These are phyloP conservation scores for Backusella australiensis DNA, from an alignment of 192 early-diverging fungal genomes.

Conservation along the genomic window DNA sequence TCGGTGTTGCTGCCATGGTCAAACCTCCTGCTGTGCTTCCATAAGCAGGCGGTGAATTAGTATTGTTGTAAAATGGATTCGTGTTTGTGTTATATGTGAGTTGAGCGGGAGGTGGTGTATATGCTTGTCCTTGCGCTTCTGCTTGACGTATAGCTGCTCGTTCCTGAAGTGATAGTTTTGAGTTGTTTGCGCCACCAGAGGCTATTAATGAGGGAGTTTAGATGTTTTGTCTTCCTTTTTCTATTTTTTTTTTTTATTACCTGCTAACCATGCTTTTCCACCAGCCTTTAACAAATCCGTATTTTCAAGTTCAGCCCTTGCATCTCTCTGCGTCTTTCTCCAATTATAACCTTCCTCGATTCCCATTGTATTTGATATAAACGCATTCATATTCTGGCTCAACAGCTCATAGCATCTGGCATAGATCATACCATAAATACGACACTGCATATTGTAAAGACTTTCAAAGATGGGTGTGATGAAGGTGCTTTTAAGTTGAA, in stretches of 20 bases:
- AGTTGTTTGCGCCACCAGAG: constrained; percentile 26
- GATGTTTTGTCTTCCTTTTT: neutral
- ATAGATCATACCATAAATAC: constrained; percentile 70
- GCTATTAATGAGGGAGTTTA: neutral
- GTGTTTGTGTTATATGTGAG: neutral
- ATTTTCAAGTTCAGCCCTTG: constrained; percentile 27
- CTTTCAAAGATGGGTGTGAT: constrained; percentile 86
- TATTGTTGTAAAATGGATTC: neutral
- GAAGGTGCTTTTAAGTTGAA: constrained; percentile 67
- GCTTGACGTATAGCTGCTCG: constrained; percentile 25
- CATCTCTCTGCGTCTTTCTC: constrained; percentile 19
- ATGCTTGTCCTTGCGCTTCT: constrained; percentile 6
- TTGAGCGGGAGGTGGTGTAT: neutral
- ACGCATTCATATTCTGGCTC: constrained; percentile 22
- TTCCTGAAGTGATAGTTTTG: constrained; percentile 25
- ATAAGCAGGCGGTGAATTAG: constrained; percentile 14
- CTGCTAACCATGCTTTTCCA: constrained; percentile 33
- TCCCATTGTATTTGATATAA: constrained; percentile 27
- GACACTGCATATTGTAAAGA: constrained; percentile 81
- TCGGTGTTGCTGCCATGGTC: neutral
- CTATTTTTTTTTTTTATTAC: constrained; percentile 10
- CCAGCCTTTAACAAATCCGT: constrained; percentile 33
- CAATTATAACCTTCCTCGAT: constrained; percentile 30
- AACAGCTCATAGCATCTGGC: constrained; percentile 53
- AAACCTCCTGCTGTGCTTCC: neutral